Conservation (phyloP, 768 basidiomycete species). For the Cystoderma amianthinum region DNA sequence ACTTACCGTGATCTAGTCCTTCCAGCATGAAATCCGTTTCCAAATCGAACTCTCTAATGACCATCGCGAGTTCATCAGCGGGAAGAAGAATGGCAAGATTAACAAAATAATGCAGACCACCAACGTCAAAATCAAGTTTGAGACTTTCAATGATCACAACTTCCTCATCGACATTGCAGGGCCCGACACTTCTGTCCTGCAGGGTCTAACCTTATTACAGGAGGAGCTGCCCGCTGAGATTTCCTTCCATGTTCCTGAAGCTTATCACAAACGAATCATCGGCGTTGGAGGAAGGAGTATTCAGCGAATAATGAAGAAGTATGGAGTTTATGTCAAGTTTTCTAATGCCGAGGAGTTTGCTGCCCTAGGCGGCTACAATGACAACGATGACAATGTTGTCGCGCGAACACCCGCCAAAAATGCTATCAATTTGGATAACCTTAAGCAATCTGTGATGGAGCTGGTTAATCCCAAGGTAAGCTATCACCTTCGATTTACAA, state of each 20-base stretch:
- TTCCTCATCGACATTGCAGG: constrained; percentile 91
- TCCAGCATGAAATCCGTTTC: constrained; percentile 97
- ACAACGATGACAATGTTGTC: constrained; percentile 98
- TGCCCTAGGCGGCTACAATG: constrained; percentile 87
- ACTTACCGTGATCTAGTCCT: constrained; percentile 42
- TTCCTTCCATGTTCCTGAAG: constrained; percentile 97
- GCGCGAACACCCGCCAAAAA: constrained; percentile 99
- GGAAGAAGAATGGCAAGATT: constrained; percentile 99
- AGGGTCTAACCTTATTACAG: constrained; percentile 84
- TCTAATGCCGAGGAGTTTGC: constrained; percentile 98
- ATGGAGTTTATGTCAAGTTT: constrained; percentile 99
- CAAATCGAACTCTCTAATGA: constrained; percentile 97
- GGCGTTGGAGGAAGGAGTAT: constrained; percentile 97
- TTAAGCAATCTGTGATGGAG: constrained; percentile 97
- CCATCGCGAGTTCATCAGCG: constrained; percentile 96
- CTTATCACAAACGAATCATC: constrained; percentile 98
- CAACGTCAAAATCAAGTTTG: constrained; percentile 97
- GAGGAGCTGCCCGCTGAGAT: constrained; percentile 98
- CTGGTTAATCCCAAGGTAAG: constrained; percentile 91
- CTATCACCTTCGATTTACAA: constrained; percentile 1
- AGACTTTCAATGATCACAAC: constrained; percentile 95
- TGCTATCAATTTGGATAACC: constrained; percentile 86
- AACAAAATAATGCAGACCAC: constrained; percentile 99
- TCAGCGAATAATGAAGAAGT: constrained; percentile 99
- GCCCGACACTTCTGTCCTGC: constrained; percentile 75